phyloP scores from a whole-genome alignment of 345 rosid genomes.

The Erucastrum elatum region DNA sequence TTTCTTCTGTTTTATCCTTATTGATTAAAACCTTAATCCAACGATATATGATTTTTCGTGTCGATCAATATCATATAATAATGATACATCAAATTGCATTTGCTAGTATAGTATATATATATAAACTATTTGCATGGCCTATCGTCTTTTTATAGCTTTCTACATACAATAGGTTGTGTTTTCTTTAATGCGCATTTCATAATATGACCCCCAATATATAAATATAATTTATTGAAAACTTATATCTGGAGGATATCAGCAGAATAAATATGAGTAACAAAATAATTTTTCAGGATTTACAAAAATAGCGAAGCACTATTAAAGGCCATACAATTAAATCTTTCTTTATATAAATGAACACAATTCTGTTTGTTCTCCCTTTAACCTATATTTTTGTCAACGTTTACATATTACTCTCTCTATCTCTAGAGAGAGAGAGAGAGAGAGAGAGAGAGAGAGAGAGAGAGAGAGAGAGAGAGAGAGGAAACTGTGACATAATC shows the following conservation, averaged over 20 bases:
- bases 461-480: too few species aligned
- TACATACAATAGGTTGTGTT: not conserved
- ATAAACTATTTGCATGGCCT: constrained; percentile 8
- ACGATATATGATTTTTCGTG: not conserved
- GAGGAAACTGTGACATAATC: not conserved
- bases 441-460: too few species aligned
- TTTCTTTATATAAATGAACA: constrained; percentile 1
- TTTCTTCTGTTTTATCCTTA: constrained; percentile 33
- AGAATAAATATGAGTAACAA: not conserved
- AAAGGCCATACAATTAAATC: constrained; percentile 13
- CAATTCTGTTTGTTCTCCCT: constrained; percentile 16
- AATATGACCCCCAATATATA: not conserved
- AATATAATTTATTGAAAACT: not conserved
- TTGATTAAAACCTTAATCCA: constrained; percentile 25
- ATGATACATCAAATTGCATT: not conserved
- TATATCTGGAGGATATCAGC: not conserved
- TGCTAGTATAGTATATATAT: not conserved
- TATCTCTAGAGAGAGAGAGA: too few species aligned
- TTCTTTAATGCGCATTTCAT: not conserved
- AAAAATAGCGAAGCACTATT: constrained; percentile 24
- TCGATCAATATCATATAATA: not conserved
- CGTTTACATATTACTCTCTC: not conserved
- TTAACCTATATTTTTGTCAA: not conserved
- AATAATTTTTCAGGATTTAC: not conserved
- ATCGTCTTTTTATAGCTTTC: not conserved